Percentiles rank a stretch among this genome's conserved stretches.
phyloP scores from a whole-genome alignment of 2,329 filamentous ascomycete genomes.

The Ilyonectria mors-panacis region DNA sequence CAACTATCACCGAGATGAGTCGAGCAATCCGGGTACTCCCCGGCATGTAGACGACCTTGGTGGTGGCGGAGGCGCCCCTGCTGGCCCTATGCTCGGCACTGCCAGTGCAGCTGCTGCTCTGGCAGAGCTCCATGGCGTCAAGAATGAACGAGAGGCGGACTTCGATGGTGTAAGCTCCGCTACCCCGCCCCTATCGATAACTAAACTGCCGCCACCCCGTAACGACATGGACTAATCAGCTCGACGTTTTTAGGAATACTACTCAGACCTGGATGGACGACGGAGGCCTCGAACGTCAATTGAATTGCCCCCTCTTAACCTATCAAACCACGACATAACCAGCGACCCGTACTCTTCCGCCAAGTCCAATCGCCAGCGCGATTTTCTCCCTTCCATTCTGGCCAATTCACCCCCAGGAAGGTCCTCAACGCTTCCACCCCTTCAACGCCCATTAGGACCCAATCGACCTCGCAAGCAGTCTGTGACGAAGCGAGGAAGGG shows the following conservation, averaged over 20 bases:
- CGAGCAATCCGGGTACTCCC: conserved; percentile 77
- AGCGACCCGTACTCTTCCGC: conserved; percentile 80
- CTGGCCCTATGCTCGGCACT: conserved; percentile 67
- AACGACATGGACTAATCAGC: conserved; percentile 37
- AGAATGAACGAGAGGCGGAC: conserved; percentile 83
- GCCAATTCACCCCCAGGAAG: conserved; percentile 86
- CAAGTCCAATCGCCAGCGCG: conserved; percentile 74
- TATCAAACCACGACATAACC: conserved; percentile 72
- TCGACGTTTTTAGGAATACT: conserved; percentile 68
- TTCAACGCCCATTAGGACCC: conserved; percentile 80
- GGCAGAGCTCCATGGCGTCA: conserved; percentile 85
- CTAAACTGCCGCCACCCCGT: conserved; percentile 24
- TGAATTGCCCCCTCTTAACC: conserved; percentile 80
- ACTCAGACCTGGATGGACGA: conserved; percentile 78
- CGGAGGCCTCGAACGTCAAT: conserved; percentile 77
- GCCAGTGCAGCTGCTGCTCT: conserved; percentile 86
- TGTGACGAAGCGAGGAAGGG: conserved; percentile 82
- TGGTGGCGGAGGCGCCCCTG: conserved; percentile 60
- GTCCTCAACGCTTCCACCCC: conserved; percentile 88
- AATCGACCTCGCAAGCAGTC: conserved; percentile 88
- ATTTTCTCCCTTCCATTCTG: conserved; percentile 87
- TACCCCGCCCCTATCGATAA: conserved; percentile 50
- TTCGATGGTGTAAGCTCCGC: conserved; percentile 76
- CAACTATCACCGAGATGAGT: conserved; percentile 77
- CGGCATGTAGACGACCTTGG: conserved; percentile 79